Conservation (phyloP, 768 basidiomycete genomes). For the Aureoboletus auriporus region DNA sequence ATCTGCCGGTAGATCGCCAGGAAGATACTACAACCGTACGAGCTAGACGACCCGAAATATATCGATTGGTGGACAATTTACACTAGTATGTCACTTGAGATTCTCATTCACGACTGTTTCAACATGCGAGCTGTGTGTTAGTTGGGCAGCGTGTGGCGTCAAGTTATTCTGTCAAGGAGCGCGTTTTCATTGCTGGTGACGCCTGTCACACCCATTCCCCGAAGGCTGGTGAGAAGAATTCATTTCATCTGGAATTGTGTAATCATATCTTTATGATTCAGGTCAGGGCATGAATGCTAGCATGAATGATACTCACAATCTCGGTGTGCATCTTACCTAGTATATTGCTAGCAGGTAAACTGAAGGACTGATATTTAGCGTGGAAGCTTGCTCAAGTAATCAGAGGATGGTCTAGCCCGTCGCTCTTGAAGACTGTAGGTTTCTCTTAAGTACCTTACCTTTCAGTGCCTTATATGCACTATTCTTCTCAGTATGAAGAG, state of each 20-base stretch:
- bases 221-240: slow-evolving; percentile 46
- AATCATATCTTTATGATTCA: slow-evolving; percentile 15
- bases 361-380: slow-evolving; percentile 35
- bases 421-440: slow-evolving; percentile 40
- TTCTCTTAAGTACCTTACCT: too few relatives aligned
- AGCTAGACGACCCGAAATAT: slow-evolving; percentile 41
- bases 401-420: slow-evolving; percentile 35
- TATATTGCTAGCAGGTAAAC: slow-evolving; percentile 37
- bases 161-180: slow-evolving; percentile 52
- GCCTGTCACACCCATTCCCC: slow-evolving; percentile 70
- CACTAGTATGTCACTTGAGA: slow-evolving; percentile 41
- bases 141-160: slow-evolving; percentile 76
- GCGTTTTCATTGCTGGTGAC: slow-evolving; percentile 76
- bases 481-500: slow-evolving; percentile 53
- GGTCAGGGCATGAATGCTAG: slow-evolving; percentile 78
- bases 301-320: slow-evolving; percentile 73
- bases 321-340: slow-evolving; percentile 36
- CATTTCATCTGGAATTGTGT: not conserved
- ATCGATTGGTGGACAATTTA: slow-evolving; percentile 77
- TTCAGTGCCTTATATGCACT: not conserved
- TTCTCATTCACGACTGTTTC: not conserved
- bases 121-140: slow-evolving; percentile 16
- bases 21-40: slow-evolving; percentile 55
- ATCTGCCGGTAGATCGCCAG: slow-evolving; percentile 42
- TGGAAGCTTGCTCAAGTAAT: slow-evolving; percentile 50